phyloP scores from a whole-genome alignment of 164 flowering plant genomes.

The Platanus orientalis region DNA sequence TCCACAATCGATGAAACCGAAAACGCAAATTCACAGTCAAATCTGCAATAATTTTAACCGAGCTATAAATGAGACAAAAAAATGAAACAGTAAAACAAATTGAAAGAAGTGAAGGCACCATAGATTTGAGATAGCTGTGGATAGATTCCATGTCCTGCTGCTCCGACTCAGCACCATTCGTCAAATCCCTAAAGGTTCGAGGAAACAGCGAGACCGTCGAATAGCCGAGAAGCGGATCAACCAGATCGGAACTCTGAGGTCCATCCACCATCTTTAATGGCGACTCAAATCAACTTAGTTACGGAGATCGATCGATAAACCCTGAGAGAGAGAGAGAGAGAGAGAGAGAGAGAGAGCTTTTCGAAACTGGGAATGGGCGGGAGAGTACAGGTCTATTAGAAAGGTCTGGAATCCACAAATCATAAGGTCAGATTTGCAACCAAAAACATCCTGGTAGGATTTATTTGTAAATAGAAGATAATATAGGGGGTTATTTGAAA shows the following conservation, averaged over 20 bases:
- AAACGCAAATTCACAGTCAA: neutral
- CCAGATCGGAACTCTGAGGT: conserved; percentile 11
- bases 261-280: conserved; percentile 23
- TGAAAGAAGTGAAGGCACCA: conserved; percentile 24
- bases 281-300: neutral
- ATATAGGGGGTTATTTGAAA: too few species aligned
- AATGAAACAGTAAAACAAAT: neutral
- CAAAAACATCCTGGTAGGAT: too few species aligned
- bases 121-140: conserved; percentile 32
- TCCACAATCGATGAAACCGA: neutral
- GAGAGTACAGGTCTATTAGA: too few species aligned
- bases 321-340: conserved; percentile 7
- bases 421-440: too few species aligned
- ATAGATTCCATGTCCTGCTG: conserved; percentile 26
- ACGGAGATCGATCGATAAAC: neutral
- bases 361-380: neutral
- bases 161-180: conserved; percentile 10
- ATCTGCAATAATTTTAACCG: neutral
- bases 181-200: conserved; percentile 27
- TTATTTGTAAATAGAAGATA: too few species aligned
- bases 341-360: neutral
- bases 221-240: conserved; percentile 38
- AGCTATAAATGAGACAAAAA: neutral
- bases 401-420: too few species aligned
- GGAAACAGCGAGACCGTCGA: conserved; percentile 35